Percentiles rank a stretch among this genome's conserved stretches.
These are phyloP conservation scores for Cyclotella atomus DNA, from an alignment of 108 stramenopile species.

Conservation along the genomic window DNA sequence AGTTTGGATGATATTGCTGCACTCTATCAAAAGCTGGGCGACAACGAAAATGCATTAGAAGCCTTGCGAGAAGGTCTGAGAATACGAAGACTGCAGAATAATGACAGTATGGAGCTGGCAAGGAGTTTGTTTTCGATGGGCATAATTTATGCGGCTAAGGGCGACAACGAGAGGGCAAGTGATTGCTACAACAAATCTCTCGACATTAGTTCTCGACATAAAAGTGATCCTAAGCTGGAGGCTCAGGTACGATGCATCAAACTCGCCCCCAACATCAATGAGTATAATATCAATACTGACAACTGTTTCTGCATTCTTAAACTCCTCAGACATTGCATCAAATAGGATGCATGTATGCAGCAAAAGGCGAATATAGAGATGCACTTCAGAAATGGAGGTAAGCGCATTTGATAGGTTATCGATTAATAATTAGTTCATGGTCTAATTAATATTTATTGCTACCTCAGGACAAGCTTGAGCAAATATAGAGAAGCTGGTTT, in stretches of 20 bases:
- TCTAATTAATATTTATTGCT: background rate
- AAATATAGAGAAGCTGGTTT: slow-evolving; percentile 57
- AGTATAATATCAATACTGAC: background rate
- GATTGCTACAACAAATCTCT: slow-evolving; percentile 52
- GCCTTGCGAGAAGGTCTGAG: slow-evolving; percentile 56
- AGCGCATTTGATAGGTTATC: background rate
- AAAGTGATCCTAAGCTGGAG: slow-evolving; percentile 42
- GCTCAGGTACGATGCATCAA: slow-evolving; percentile 57
- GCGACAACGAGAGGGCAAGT: slow-evolving; percentile 45
- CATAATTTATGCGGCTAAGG: slow-evolving; percentile 44
- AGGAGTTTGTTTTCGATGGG: slow-evolving; percentile 63
- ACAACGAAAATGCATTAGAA: slow-evolving; percentile 50
- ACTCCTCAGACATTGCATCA: slow-evolving; percentile 55
- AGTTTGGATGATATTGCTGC: slow-evolving; percentile 58
- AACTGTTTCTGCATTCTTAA: background rate
- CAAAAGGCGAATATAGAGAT: slow-evolving; percentile 36
- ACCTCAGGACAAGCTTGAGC: slow-evolving; percentile 32
- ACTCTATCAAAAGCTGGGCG: slow-evolving; percentile 50
- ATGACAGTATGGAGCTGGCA: slow-evolving; percentile 50
- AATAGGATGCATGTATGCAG: slow-evolving; percentile 55
- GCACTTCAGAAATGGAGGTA: slow-evolving; percentile 60
- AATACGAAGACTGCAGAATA: slow-evolving; percentile 43
- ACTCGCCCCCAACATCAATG: too few species aligned
- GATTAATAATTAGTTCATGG: background rate
- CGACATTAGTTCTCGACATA: slow-evolving; percentile 34